phyloP scores from a whole-genome alignment of 2,329 filamentous ascomycete species.

The Aspergillus viridinutans region DNA sequence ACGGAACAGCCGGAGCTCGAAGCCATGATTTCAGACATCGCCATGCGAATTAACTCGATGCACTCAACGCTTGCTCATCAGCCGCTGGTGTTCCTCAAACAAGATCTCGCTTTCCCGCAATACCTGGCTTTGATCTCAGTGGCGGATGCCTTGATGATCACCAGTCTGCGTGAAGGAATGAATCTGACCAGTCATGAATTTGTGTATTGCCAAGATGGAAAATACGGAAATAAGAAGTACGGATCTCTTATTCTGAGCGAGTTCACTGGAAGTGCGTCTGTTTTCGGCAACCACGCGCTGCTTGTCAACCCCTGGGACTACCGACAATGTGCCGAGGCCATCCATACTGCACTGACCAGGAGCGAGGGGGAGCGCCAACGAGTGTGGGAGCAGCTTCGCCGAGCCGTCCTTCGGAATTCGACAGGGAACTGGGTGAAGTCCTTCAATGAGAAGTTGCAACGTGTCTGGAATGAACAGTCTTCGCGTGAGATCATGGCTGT shows the following conservation, averaged over 20 bases:
- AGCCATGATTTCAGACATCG: slow-evolving; percentile 85
- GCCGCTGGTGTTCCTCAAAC: slow-evolving; percentile 87
- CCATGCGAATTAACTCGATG: slow-evolving; percentile 86
- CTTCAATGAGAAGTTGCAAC: slow-evolving; percentile 66
- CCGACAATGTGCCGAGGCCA: slow-evolving; percentile 77
- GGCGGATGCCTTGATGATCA: slow-evolving; percentile 90
- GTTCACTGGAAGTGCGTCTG: slow-evolving; percentile 85
- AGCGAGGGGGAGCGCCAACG: slow-evolving; percentile 64
- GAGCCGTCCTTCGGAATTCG: slow-evolving; percentile 73
- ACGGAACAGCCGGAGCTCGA: slow-evolving; percentile 85
- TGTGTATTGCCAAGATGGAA: slow-evolving; percentile 86
- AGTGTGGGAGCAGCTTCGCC: slow-evolving; percentile 70
- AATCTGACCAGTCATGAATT: slow-evolving; percentile 95
- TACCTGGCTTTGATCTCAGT: slow-evolving; percentile 89
- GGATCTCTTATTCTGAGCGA: slow-evolving; percentile 89
- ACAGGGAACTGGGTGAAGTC: slow-evolving; percentile 82
- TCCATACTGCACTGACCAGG: slow-evolving; percentile 81
- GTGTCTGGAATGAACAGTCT: slow-evolving; percentile 78
- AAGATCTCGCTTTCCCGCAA: slow-evolving; percentile 88
- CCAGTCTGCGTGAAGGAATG: slow-evolving; percentile 94
- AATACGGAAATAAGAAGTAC: slow-evolving; percentile 68
- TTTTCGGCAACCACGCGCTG: slow-evolving; percentile 77
- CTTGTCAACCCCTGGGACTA: slow-evolving; percentile 96
- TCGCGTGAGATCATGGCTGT: slow-evolving; percentile 80
- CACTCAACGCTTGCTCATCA: slow-evolving; percentile 90